Evolutionary conservation across 352 stramenopile species (phyloP).

Genomic region (Phytophthora pisi): DNA sequence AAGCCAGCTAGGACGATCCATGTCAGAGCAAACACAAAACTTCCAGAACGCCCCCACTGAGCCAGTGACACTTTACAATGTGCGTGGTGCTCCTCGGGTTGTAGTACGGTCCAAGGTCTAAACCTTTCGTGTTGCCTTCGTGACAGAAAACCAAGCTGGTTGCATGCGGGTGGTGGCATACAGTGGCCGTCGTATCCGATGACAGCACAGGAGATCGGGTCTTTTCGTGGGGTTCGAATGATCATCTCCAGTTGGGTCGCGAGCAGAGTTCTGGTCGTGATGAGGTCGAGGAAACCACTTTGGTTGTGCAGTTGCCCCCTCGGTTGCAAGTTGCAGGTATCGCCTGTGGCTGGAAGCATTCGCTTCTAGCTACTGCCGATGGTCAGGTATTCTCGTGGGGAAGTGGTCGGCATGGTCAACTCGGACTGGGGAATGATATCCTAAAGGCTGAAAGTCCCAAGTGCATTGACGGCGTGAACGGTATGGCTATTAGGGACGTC

Average conservation of each 20-base stretch:
- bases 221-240: slow-evolving; percentile 65
- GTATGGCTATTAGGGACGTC: slow-evolving; percentile 35
- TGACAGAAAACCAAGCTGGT: slow-evolving; percentile 42
- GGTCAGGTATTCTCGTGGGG: slow-evolving; percentile 73
- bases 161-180: slow-evolving; percentile 79
- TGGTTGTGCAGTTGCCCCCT: slow-evolving; percentile 27
- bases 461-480: slow-evolving; percentile 30
- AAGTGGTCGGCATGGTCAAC: slow-evolving; percentile 70
- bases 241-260: slow-evolving; percentile 55
- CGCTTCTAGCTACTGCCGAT: slow-evolving; percentile 53
- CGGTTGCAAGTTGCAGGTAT: slow-evolving; percentile 55
- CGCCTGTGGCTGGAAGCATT: slow-evolving; percentile 87
- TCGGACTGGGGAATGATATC: slow-evolving; percentile 52
- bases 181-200: slow-evolving; percentile 45
- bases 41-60: slow-evolving; percentile 10
- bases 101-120: too few species aligned
- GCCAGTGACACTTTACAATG: slow-evolving; percentile 13
- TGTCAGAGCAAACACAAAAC: slow-evolving; percentile 13
- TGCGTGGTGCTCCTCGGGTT: neutral
- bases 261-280: neutral
- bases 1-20: slow-evolving; percentile 42
- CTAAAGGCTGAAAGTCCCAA: slow-evolving; percentile 37
- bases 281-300: neutral
- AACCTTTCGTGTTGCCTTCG: too few species aligned
- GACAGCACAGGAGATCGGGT: slow-evolving; percentile 27